Conservation (phyloP, 2,329 filamentous ascomycete species). For the Claviceps digitariae region DNA sequence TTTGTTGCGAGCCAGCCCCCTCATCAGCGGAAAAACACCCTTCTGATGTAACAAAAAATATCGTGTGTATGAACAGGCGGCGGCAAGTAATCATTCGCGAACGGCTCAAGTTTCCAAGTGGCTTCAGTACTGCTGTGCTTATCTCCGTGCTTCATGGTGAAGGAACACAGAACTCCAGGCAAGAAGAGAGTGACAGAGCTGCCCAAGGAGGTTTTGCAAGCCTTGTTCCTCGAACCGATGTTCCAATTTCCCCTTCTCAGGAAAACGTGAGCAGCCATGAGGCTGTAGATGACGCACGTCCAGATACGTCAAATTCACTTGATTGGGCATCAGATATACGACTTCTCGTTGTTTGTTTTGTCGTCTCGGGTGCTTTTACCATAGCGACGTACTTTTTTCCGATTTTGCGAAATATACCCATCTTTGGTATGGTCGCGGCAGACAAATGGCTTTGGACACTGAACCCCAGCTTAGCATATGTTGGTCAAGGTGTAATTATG, state of each 20-base stretch:
- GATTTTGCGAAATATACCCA: constrained; percentile 67
- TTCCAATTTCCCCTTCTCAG: neutral
- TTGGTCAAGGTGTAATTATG: constrained; percentile 98
- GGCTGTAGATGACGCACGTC: neutral
- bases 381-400: constrained; percentile 84
- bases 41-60: neutral
- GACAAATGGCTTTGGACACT: constrained; percentile 85
- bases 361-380: constrained; percentile 53
- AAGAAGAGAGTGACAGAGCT: constrained; percentile 21
- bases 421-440: constrained; percentile 66
- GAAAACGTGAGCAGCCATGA: neutral
- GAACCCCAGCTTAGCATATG: constrained; percentile 93
- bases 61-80: constrained; percentile 31
- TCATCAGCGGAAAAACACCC: neutral
- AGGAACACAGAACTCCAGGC: constrained; percentile 19
- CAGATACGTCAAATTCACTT: neutral
- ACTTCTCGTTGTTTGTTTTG: constrained; percentile 43
- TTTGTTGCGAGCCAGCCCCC: neutral
- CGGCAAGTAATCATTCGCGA: constrained; percentile 88
- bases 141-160: constrained; percentile 77
- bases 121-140: constrained; percentile 87
- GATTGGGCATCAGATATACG: constrained; percentile 35
- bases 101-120: constrained; percentile 85
- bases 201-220: constrained; percentile 29
- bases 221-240: constrained; percentile 22